Evolutionary conservation across 768 basidiomycete genomes (phyloP), one percentile per base, ranked within the genome.

Genomic region (Podaxis rugospora): DNA sequence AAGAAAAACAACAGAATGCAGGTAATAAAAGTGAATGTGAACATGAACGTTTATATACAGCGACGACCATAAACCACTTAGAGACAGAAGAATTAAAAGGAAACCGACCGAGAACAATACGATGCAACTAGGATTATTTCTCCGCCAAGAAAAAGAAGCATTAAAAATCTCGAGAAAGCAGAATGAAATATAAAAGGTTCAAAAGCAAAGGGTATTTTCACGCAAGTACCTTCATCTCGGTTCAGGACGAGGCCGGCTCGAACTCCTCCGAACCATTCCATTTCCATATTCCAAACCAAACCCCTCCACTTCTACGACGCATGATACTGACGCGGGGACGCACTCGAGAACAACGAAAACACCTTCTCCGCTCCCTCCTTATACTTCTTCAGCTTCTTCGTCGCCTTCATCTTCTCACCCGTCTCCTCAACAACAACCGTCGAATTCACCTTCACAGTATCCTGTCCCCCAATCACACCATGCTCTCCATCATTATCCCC

Each of bases 341-440:
- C 56, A 27, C 88, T 84, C 46, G 88, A 87, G 72, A 93, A 93
- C 64, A 93, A 76, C 35, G 90, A 90, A 61, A 93, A 80, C 58
- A 93, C 82, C 65, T 93, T 93, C 78, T 92, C 91, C 2, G 92
- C 90, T 63, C 87, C 89, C 69, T 92, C 87, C 76, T 92, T 93
- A 77, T 91, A 90, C 76, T 87, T 92, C 80, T 88, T 90, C 72
- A 91, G 71, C 73, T 89, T 92, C 78, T 84, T 90, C 68, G 72
- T 85, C 83, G 82, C 87, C 63, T 77, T 76, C 69, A 84, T 87
- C 67, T 86, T 82, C n/a, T 79, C 42, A 35, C 28, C 13, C 16
- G 32, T n/a, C 16, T 59, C 57, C 23, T 52, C 68, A 62, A 63
- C 63, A 47, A 57, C 44, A 42, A 52, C 57, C 10, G 63, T 63